These are phyloP conservation scores for Exserohilum turcica DNA, from an alignment of 2,329 filamentous ascomycete genomes.

Conservation along the genomic window DNA sequence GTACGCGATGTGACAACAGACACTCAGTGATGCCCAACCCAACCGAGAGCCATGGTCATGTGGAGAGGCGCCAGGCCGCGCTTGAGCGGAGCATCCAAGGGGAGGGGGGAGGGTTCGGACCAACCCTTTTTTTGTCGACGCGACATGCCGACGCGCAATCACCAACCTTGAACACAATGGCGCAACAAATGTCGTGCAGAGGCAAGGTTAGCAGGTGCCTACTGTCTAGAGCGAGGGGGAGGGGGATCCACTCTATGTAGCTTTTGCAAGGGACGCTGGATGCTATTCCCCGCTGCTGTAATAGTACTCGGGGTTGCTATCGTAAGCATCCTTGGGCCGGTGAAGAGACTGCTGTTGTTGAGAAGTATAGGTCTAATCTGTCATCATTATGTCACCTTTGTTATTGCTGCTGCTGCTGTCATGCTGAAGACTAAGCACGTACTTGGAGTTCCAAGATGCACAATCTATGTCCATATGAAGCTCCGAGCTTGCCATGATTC, in stretches of 20 bases:
- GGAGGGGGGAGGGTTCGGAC: no score
- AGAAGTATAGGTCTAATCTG: no score
- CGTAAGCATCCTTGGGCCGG: no score
- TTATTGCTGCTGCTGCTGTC: background rate
- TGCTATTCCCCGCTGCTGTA: background rate
- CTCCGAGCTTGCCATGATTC: no score
- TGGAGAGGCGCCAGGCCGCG: background rate
- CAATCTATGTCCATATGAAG: no score
- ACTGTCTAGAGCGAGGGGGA: background rate
- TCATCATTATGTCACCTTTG: no score
- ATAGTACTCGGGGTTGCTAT: no score
- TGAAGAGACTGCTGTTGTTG: no score
- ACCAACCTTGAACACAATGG: background rate
- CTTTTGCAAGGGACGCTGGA: conserved; percentile 2
- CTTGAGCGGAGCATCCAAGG: no score
- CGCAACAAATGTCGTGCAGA: conserved; percentile 10
- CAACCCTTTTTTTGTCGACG: background rate
- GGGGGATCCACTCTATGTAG: conserved; percentile 1
- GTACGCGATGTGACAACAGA: background rate
- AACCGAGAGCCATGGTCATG: conserved; percentile 1
- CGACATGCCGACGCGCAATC: background rate
- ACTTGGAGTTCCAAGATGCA: no score
- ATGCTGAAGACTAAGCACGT: background rate
- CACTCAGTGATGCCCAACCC: conserved; percentile 11
- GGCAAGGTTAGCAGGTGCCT: background rate